Evolutionary conservation across 441 rosid species (phyloP).

Genomic region (Mallotus japonicus): DNA sequence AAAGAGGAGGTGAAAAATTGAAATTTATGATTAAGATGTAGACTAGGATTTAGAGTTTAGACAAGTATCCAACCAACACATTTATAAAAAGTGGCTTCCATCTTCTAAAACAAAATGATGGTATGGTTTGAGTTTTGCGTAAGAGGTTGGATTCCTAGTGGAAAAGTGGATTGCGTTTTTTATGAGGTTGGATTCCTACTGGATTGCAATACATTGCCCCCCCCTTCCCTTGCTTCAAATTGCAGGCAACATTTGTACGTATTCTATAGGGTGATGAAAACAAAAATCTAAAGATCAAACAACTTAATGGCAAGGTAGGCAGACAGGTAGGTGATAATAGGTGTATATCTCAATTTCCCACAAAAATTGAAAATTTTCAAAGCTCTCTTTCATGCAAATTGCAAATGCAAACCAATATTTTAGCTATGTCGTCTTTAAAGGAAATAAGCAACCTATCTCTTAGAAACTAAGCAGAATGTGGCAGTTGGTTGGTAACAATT

Average conservation of each 20-base stretch:
- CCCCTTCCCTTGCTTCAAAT: constrained; percentile 20
- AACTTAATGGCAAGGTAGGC: too few relatives aligned
- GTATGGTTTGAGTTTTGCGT: constrained; percentile 36
- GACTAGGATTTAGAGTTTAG: constrained; percentile 34
- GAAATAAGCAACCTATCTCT: not conserved
- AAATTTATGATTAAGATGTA: constrained; percentile 38
- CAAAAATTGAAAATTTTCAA: too few relatives aligned
- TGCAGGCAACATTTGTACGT: constrained; percentile 8
- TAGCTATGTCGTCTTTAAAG: not conserved
- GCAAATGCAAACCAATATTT: too few relatives aligned
- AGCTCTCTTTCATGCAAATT: too few relatives aligned
- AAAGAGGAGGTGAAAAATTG: not conserved
- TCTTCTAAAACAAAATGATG: constrained; percentile 49
- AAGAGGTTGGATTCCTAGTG: constrained; percentile 35
- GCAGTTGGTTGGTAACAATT: not conserved
- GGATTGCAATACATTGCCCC: constrained; percentile 4
- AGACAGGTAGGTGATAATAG: too few relatives aligned
- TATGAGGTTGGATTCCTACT: constrained; percentile 14
- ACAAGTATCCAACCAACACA: constrained; percentile 34
- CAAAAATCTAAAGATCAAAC: not conserved
- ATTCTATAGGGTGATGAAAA: not conserved
- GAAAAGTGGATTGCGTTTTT: constrained; percentile 20
- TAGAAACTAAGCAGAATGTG: not conserved
- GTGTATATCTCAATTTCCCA: too few relatives aligned
- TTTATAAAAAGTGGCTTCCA: constrained; percentile 33